These are phyloP conservation scores for Trichaptum fuscoviolaceum DNA, from an alignment of 768 basidiomycete genomes.

Conservation along the genomic window DNA sequence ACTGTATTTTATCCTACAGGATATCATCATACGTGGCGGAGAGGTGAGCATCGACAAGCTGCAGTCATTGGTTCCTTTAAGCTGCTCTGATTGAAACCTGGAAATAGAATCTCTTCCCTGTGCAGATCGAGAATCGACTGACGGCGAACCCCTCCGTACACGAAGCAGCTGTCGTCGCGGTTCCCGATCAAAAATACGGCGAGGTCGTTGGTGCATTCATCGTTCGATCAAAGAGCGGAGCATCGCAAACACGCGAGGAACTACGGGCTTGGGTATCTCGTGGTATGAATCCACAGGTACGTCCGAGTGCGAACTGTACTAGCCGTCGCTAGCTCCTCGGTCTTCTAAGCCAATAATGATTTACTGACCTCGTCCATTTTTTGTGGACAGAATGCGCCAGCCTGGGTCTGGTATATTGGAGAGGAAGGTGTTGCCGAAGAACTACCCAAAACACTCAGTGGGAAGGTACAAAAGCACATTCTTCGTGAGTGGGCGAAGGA, in stretches of 20 bases:
- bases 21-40: slow-evolving; percentile 83
- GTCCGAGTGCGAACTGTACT: too few species aligned
- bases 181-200: slow-evolving; percentile 62
- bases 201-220: slow-evolving; percentile 84
- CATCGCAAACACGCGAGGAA: slow-evolving; percentile 37
- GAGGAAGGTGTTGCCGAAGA: slow-evolving; percentile 55
- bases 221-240: slow-evolving; percentile 31
- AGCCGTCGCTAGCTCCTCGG: too few species aligned
- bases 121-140: slow-evolving; percentile 77
- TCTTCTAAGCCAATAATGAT: neutral
- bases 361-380: neutral
- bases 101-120: slow-evolving; percentile 72
- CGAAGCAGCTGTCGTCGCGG: slow-evolving; percentile 71
- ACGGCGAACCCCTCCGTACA: slow-evolving; percentile 49
- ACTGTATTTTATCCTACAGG: slow-evolving; percentile 31
- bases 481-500: slow-evolving; percentile 64
- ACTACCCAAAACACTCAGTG: slow-evolving; percentile 81
- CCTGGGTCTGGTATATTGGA: slow-evolving; percentile 80
- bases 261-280: slow-evolving; percentile 49
- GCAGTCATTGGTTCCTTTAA: neutral
- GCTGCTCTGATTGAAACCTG: neutral
- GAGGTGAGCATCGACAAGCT: slow-evolving; percentile 41
- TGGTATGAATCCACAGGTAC: slow-evolving; percentile 76
- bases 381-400: slow-evolving; percentile 59
- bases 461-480: slow-evolving; percentile 82